Percentiles rank a stretch among this genome's conserved stretches.
Evolutionary conservation across 2,329 filamentous ascomycete genomes (phyloP).

Genomic region (Exophiala xenobiotica): DNA sequence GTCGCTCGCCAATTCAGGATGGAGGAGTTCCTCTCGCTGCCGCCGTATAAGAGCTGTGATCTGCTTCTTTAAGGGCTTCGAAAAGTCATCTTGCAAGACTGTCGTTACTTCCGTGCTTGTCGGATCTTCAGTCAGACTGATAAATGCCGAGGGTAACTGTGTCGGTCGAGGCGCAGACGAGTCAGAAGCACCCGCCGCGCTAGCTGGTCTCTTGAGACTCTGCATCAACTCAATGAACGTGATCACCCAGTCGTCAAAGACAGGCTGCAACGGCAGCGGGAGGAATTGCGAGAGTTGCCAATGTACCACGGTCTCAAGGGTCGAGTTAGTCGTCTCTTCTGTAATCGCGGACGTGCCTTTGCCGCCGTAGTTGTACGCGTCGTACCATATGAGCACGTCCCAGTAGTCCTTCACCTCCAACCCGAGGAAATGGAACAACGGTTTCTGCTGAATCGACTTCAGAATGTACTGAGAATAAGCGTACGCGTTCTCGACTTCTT

Average conservation of each 20-base stretch:
- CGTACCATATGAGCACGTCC: conserved; percentile 99
- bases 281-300: conserved; percentile 96
- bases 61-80: conserved; percentile 86
- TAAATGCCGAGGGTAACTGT: conserved; percentile 55
- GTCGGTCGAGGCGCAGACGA: conserved; percentile 55
- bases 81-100: conserved; percentile 77
- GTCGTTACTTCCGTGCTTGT: conserved; percentile 59
- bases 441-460: conserved; percentile 93
- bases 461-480: conserved; percentile 97
- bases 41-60: conserved; percentile 77
- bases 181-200: conserved; percentile 62
- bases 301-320: conserved; percentile 90
- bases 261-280: conserved; percentile 72
- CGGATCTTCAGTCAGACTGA: conserved; percentile 57
- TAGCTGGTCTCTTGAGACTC: conserved; percentile 67
- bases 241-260: conserved; percentile 89
- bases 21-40: conserved; percentile 83
- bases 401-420: conserved; percentile 98
- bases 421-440: conserved; percentile 95
- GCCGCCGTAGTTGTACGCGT: conserved; percentile 97
- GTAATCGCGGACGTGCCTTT: conserved; percentile 83
- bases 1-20: conserved; percentile 82
- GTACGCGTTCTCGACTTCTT: conserved; percentile 92
- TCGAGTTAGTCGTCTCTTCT: conserved; percentile 68
- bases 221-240: conserved; percentile 97